phyloP scores from a whole-genome alignment of 2,329 filamentous ascomycete genomes.

The Aspergillus niger region DNA sequence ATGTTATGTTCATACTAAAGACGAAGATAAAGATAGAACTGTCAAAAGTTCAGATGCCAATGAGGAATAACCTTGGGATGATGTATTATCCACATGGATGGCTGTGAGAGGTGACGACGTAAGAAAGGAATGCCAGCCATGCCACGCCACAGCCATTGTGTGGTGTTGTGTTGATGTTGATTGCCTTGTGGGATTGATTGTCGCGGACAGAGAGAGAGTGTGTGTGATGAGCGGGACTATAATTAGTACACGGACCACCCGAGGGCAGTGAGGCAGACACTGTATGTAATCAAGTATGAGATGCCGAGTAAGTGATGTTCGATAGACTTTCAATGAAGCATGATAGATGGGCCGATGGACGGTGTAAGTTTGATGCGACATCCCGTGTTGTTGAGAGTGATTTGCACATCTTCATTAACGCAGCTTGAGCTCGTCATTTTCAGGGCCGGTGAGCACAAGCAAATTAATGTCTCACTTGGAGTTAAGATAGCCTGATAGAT shows the following conservation, averaged over 20 bases:
- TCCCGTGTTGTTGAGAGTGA: neutral
- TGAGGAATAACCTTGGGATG: too few species aligned
- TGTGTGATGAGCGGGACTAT: neutral
- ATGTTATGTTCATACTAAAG: neutral
- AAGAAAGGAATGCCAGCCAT: too few species aligned
- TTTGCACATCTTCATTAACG: neutral
- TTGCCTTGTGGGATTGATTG: neutral
- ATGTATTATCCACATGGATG: neutral
- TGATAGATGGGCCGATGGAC: too few species aligned
- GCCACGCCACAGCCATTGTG: too few species aligned
- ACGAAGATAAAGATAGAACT: neutral
- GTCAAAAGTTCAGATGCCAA: neutral
- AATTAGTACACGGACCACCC: neutral
- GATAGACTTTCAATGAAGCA: too few species aligned
- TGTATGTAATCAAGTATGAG: too few species aligned
- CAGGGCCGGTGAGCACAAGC: neutral
- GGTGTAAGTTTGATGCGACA: too few species aligned
- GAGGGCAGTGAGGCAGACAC: neutral
- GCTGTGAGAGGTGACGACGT: too few species aligned
- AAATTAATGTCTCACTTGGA: conserved; percentile 5
- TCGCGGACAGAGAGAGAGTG: neutral
- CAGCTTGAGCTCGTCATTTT: neutral
- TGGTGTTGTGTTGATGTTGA: too few species aligned
- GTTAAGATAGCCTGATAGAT: too few species aligned
- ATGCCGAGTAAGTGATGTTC: too few species aligned